These are phyloP conservation scores for Trichoderma sp. DNA, from an alignment of 2,329 filamentous ascomycete species.

Conservation along the genomic window DNA sequence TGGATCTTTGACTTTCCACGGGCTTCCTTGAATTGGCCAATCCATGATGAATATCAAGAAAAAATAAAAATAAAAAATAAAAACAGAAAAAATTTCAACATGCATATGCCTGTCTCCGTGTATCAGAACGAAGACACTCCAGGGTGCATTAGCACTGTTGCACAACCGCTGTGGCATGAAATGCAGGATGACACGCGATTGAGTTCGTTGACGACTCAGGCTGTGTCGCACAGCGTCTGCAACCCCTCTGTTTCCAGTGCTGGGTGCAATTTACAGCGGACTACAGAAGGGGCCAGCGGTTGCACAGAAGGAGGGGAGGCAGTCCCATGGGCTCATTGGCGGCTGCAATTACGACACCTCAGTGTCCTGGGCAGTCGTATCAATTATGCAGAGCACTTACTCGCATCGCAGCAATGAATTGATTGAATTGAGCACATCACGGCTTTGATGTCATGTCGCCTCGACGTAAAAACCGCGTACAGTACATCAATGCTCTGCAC, in stretches of 20 bases:
- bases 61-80: neutral
- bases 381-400: neutral
- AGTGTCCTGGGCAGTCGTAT: too few species aligned
- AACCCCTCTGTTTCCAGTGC: neutral
- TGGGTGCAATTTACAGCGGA: neutral
- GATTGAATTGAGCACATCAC: neutral
- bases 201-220: conserved; percentile 13
- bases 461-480: neutral
- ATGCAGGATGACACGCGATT: neutral
- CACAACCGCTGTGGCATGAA: conserved; percentile 10
- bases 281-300: conserved; percentile 1
- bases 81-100: neutral
- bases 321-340: conserved; percentile 11
- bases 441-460: neutral
- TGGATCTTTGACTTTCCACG: neutral
- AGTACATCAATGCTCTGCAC: neutral
- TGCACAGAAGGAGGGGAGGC: conserved; percentile 4
- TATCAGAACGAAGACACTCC: neutral
- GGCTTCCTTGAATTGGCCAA: neutral
- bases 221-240: conserved; percentile 9
- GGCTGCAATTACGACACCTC: neutral
- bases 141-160: neutral
- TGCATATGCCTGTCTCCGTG: neutral
- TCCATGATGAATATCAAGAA: neutral
- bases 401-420: neutral